phyloP scores from a whole-genome alignment of 495 filamentous ascomycete genomes.

The Aspergillus diversus region DNA sequence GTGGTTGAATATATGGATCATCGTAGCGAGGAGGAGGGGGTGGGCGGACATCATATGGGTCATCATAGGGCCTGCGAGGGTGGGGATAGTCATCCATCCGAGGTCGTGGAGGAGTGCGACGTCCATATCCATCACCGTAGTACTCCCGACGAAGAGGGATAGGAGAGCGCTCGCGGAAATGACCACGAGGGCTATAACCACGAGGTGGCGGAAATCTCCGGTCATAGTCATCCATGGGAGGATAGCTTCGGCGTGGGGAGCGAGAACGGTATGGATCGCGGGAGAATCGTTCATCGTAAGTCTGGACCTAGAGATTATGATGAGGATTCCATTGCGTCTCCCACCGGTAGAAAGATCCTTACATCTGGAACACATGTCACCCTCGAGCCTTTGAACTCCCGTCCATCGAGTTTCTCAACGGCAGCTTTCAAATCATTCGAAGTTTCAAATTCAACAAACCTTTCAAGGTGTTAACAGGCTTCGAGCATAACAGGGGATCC shows the following conservation, averaged over 20 bases:
- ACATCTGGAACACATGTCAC: slow-evolving; percentile 88
- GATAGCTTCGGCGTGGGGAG: slow-evolving; percentile 70
- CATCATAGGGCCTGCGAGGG: slow-evolving; percentile 56
- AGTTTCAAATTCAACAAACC: slow-evolving; percentile 98
- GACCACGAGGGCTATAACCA: slow-evolving; percentile 80
- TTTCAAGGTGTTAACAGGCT: slow-evolving; percentile 47
- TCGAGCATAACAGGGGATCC: slow-evolving; percentile 14
- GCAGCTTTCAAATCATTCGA: slow-evolving; percentile 85
- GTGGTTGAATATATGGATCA: slow-evolving; percentile 48
- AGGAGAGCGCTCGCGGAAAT: slow-evolving; percentile 83
- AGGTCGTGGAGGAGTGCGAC: slow-evolving; percentile 70
- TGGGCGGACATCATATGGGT: slow-evolving; percentile 51
- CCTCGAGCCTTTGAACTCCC: slow-evolving; percentile 84
- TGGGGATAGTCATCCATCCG: slow-evolving; percentile 74
- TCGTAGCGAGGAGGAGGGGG: slow-evolving; percentile 52
- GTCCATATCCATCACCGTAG: slow-evolving; percentile 74
- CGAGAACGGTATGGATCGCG: slow-evolving; percentile 76
- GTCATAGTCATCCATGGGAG: slow-evolving; percentile 73
- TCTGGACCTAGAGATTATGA: slow-evolving; percentile 56
- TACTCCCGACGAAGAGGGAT: slow-evolving; percentile 79
- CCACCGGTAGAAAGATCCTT: slow-evolving; percentile 39
- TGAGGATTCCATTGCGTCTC: slow-evolving; percentile 26
- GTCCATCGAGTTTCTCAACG: slow-evolving; percentile 87
- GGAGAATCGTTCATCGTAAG: slow-evolving; percentile 65
- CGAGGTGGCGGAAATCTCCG: slow-evolving; percentile 75